Evolutionary conservation across 2,329 filamentous ascomycete species (phyloP).

Genomic region (Fusarium kyushuense): DNA sequence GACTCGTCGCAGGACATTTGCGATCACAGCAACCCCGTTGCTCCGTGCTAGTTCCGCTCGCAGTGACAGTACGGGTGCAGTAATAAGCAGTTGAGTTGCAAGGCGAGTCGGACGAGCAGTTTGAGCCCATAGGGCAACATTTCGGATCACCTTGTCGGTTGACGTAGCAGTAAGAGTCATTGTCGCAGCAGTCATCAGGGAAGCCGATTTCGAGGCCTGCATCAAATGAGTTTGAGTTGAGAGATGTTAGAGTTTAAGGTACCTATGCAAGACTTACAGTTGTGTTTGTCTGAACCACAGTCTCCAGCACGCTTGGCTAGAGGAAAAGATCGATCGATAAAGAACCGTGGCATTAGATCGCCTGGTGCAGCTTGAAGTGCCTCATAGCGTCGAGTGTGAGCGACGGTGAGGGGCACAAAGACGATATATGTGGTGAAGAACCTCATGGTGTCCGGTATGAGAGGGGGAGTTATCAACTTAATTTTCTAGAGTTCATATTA

Average conservation of each 20-base stretch:
- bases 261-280: slow-evolving; percentile 49
- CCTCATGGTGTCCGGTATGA: slow-evolving; percentile 35
- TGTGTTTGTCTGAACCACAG: slow-evolving; percentile 49
- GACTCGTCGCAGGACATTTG: slow-evolving; percentile 55
- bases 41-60: slow-evolving; percentile 46
- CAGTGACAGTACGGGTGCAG: slow-evolving; percentile 50
- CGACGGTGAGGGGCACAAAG: slow-evolving; percentile 27
- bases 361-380: slow-evolving; percentile 39
- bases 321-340: slow-evolving; percentile 48
- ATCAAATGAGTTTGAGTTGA: slow-evolving; percentile 11
- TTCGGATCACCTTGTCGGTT: slow-evolving; percentile 49
- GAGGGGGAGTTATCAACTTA: slow-evolving; percentile 1
- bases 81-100: slow-evolving; percentile 53
- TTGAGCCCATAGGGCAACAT: slow-evolving; percentile 59
- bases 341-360: slow-evolving; percentile 50
- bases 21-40: slow-evolving; percentile 56
- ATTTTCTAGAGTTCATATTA: slow-evolving; percentile 16
- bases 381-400: slow-evolving; percentile 39
- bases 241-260: background rate
- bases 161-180: slow-evolving; percentile 61
- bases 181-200: slow-evolving; percentile 56
- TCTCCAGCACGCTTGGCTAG: slow-evolving; percentile 46
- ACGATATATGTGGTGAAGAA: slow-evolving; percentile 16
- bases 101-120: slow-evolving; percentile 55
- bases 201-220: slow-evolving; percentile 59